Base-by-base conservation (phyloP, 73 alveolate species). In the Paramecium primaurelia region DNA sequence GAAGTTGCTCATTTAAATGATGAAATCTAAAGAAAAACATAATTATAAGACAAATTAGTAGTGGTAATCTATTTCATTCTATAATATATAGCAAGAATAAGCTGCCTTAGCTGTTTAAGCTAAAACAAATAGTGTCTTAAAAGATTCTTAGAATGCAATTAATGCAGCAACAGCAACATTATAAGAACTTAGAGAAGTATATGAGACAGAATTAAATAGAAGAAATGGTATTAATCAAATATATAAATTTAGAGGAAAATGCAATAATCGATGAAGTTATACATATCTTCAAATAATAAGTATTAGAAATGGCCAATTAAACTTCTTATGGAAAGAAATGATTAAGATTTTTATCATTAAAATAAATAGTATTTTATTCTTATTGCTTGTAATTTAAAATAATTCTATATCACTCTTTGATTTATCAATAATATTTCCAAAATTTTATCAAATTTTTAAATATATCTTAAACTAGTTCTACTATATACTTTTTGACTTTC, bases 251-350 rank as follows among this genome's bases (percentile, higher is more conserved):
- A 75, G 88, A 75, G 88, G 88, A 75, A 40, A 75, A 75, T 20
- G 88, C 88, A 14, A 45, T 75, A 8, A 75, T 75, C 14, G 88
- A 75, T 36, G 88, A 75, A 75, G 88, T 75, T 26, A 75, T 75
- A 6, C 88, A 75, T 25, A 75, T 75, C 22, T 75, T 75, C 59
- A 75, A 75, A 40, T 75, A 75, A 36, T 16, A 75, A 75, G 88
- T 75, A 0, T 40, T 75, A 75, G 88, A 75, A 22, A 75, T 75
- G 88, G 88, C 88, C 36, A 40, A 45, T n/a, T 10, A 37, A 75
- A 75, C 88, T 22, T 75, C 88, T n/a, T 75, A n/a, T 75, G 88
- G 88, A 75, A 75, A 75, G 49, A 68, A 68, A 68, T 68, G 84
- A 68, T 64, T 64, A 28, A 64, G 51, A 64, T 64, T 64, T 14